Base-by-base conservation (phyloP, 1,284 basidiomycete species). In the Pyrrhoderma lamaoense region DNA sequence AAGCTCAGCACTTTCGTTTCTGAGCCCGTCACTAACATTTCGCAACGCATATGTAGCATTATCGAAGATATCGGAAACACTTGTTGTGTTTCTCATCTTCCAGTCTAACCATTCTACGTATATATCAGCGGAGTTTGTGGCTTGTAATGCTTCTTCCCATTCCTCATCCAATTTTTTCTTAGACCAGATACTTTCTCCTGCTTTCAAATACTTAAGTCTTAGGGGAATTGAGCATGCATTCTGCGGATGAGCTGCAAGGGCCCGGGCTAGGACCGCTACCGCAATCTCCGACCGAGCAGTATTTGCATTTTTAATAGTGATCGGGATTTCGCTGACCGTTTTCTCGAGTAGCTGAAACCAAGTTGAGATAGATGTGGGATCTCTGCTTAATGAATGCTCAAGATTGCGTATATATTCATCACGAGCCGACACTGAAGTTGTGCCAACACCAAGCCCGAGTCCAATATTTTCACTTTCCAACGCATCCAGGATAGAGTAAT, bases 51-150 rank as follows among this genome's bases (percentile, higher is more conserved):
- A 69, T 21, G 60, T 54, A 4, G 74, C 75, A 57, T 79, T 76
- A 23, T 72, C 66, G 4, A 79, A 62, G 13, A 85, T 60, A n/a
- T 71, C 74, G 44, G 76, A 71, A 23, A 83, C 62, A 4, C 74
- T 76, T 31, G 54, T 65, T 34, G 65, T 67, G 40, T 58, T 73
- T 23, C 77, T 69, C 27, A 83, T 75, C 49, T 74, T 72, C 86
- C 84, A 89, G 58, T 85, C 83, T 3, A 88, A 61, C 86, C 85
- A 90, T 56, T 82, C 82, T 65, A 85, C 74, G 76, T 78, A 82
- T 14, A 88, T 70, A 49, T 72, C 70, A 27, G 76, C 69, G 34
- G 70, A 67, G 37, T 73, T 73, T 8, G 74, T 67, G 21, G 69
- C 60, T 56, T 69, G 71, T 55, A 88, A 65, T 0, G 85, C 80